Conservation (phyloP, 805 yeast genomes). For the Jamesozyma hellenica region DNA sequence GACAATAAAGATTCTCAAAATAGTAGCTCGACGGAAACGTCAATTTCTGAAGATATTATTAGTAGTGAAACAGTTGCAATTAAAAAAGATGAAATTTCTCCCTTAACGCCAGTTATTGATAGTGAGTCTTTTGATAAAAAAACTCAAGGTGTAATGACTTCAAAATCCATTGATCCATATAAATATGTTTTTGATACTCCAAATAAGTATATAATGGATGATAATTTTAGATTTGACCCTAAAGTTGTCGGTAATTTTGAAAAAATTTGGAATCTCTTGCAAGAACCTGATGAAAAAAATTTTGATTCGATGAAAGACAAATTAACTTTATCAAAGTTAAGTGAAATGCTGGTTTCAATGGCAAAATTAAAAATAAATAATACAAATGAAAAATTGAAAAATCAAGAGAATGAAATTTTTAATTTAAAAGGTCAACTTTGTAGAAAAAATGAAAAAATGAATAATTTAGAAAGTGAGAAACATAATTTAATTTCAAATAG, state of each 20-base stretch:
- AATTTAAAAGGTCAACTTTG: constrained; percentile 1
- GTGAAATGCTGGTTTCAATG: constrained; percentile 1
- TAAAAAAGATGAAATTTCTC: constrained; percentile 10
- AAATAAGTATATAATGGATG: constrained; percentile 5
- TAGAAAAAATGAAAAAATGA: background rate
- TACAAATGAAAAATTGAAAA: background rate
- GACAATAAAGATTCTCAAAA: background rate
- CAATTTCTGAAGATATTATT: background rate
- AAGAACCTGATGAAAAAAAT: background rate
- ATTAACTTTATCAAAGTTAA: constrained; percentile 1
- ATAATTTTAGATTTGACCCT: constrained; percentile 4
- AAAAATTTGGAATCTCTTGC: constrained; percentile 1
- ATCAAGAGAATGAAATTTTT: background rate
- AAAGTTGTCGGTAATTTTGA: constrained; percentile 4
- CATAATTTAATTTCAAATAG: background rate
- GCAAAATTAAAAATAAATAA: background rate
- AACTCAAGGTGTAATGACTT: background rate
- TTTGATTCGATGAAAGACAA: background rate
- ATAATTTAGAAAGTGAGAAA: background rate
- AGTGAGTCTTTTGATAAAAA: constrained; percentile 1
- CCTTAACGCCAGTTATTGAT: constrained; percentile 15
- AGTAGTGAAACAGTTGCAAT: background rate
- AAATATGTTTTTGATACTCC: constrained; percentile 20
- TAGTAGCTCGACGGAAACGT: background rate
- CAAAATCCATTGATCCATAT: constrained; percentile 11